Conservation (phyloP, 805 yeast genomes). For the Blastobotrys chiropterorum region DNA sequence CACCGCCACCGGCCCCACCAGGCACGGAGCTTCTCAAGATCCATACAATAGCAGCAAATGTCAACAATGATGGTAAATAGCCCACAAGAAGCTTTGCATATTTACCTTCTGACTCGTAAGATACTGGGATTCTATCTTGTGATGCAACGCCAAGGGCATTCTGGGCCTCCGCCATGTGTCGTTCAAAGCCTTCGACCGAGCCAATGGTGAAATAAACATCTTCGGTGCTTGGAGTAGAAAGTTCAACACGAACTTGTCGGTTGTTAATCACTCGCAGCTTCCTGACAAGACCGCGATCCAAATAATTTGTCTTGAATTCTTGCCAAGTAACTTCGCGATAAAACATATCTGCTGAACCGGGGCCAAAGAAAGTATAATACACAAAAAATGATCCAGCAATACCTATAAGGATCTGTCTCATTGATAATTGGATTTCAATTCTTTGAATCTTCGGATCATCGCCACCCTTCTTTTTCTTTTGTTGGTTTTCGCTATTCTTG, state of each 20-base stretch:
- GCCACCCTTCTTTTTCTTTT: constrained; percentile 1
- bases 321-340: constrained; percentile 53
- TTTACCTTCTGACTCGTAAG: constrained; percentile 64
- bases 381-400: constrained; percentile 4
- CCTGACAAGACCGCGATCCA: constrained; percentile 73
- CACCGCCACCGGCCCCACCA: constrained; percentile 45
- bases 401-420: constrained; percentile 9
- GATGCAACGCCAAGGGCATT: constrained; percentile 61
- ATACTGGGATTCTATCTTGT: constrained; percentile 69
- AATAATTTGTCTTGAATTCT: constrained; percentile 74
- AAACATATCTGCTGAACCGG: constrained; percentile 11
- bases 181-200: constrained; percentile 78
- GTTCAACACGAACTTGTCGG: constrained; percentile 59
- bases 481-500: constrained; percentile 3
- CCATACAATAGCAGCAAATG: constrained; percentile 75
- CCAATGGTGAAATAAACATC: constrained; percentile 78
- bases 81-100: constrained; percentile 58
- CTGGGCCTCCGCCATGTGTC: constrained; percentile 69
- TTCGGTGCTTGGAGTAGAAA: constrained; percentile 32
- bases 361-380: background rate
- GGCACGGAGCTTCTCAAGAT: constrained; percentile 48
- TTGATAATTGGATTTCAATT: constrained; percentile 8
- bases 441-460: constrained; percentile 4
- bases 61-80: constrained; percentile 70
- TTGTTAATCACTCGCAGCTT: constrained; percentile 68